Base-by-base conservation (phyloP, 1,284 basidiomycete genomes). In the Ganoderma boninense region DNA sequence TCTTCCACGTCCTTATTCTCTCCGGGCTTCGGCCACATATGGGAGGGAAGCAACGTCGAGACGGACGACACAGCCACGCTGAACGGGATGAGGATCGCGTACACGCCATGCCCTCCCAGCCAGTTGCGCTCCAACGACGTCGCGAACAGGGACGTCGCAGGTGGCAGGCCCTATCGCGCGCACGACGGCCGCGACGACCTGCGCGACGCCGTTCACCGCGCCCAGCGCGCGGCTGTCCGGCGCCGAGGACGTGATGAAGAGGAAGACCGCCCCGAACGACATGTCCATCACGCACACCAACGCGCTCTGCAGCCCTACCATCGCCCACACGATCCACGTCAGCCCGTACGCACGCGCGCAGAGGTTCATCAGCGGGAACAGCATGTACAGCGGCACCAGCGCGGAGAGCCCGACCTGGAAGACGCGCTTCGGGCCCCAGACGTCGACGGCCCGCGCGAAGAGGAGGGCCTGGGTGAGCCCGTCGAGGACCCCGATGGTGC, bases 121-220 rank as follows among this genome's bases (percentile, higher is more conserved):
- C 80, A 82, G 61, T 80, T 77, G 49, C 85, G 82, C 73, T 87
- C 83, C 26, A 91, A 85, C 2, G 91, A 91, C 13, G 91, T 76
- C 26, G 92, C 92, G 79, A 91, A 93, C 68, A 93, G 83, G 59
- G 91, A 92, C 59, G 89, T 90, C 0, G 90, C 83, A 11, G 84
- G 84, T 79, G 0, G 90, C 90, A 11, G 95, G 95, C 1, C 95
- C 94, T 69, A 95, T 84, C 32, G 92, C 87, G 43, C 95, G 88
- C 46, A 84, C 77, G 64, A 86, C 80, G 11, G 87, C 79, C n/a
- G 80, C 81, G 40, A 79, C 70, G 49, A 83, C 71, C 69, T 83
- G 81, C 20, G 79, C 80, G 32, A 82, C 49, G 4, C 93, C 94
- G 76, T 95, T 95, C 32, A 93, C 93, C 20, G 92, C 89, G 26